phyloP scores from a whole-genome alignment of 495 filamentous ascomycete genomes.

The Aspergillus carlsbadensis region DNA sequence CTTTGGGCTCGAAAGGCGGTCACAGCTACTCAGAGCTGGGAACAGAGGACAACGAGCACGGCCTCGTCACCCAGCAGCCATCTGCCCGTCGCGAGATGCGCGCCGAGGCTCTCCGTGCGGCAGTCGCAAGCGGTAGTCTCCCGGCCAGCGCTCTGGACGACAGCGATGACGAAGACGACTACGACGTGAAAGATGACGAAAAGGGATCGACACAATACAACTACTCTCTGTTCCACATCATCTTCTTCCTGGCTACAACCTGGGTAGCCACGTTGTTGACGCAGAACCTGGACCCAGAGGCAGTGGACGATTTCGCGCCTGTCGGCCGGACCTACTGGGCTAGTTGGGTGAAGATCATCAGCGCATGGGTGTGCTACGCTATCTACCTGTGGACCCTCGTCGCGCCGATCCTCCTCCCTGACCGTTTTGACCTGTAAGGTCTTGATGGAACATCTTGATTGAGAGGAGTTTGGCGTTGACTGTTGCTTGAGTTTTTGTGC shows the following conservation, averaged over 20 bases:
- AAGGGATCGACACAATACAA: constrained; percentile 87
- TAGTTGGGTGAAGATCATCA: constrained; percentile 98
- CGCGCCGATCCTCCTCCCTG: constrained; percentile 82
- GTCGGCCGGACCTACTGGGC: constrained; percentile 96
- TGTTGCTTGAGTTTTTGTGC: too few relatives aligned
- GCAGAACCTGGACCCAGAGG: constrained; percentile 71
- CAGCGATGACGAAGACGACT: constrained; percentile 66
- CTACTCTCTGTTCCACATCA: constrained; percentile 95
- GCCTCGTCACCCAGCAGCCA: constrained; percentile 87
- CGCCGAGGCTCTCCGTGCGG: constrained; percentile 82
- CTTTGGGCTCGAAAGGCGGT: constrained; percentile 67
- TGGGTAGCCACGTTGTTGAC: constrained; percentile 95
- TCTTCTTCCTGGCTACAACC: constrained; percentile 92
- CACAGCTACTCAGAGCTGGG: constrained; percentile 58
- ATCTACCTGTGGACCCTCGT: constrained; percentile 93
- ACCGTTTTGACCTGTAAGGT: constrained; percentile 63
- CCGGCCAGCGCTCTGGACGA: constrained; percentile 88
- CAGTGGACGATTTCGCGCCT: constrained; percentile 72
- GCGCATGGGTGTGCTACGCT: constrained; percentile 93
- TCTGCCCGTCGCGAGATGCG: constrained; percentile 83
- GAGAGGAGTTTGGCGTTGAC: neutral
- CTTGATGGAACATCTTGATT: neutral
- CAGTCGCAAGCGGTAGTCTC: constrained; percentile 85
- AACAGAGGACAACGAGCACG: constrained; percentile 75
- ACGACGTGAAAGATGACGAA: constrained; percentile 79